Conservation (phyloP, 2,329 filamentous ascomycete genomes). For the Fusarium sp. region DNA sequence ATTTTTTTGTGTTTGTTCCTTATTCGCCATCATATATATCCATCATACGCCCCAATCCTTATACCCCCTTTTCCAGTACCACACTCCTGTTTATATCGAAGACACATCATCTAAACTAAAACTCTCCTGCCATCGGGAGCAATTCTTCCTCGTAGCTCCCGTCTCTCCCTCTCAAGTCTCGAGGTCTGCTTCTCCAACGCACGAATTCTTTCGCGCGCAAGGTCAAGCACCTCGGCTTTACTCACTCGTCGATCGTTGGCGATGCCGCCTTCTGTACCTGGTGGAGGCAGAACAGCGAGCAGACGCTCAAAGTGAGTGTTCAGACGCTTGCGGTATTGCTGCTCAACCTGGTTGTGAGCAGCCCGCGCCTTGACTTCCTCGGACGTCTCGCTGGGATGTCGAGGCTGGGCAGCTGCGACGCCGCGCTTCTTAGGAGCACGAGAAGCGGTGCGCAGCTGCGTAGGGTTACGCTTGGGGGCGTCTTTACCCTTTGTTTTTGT, state of each 20-base stretch:
- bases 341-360: slow-evolving; percentile 60
- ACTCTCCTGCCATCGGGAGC: slow-evolving; percentile 25
- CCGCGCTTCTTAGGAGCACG: slow-evolving; percentile 43
- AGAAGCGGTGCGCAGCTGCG: slow-evolving; percentile 43
- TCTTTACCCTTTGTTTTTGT: slow-evolving; percentile 13
- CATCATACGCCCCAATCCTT: slow-evolving; percentile 18
- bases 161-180: slow-evolving; percentile 51
- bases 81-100: slow-evolving; percentile 3
- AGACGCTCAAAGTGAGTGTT: slow-evolving; percentile 59
- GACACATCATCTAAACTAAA: slow-evolving; percentile 15
- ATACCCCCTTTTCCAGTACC: slow-evolving; percentile 8
- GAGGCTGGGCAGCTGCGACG: slow-evolving; percentile 28
- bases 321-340: slow-evolving; percentile 60
- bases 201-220: slow-evolving; percentile 56
- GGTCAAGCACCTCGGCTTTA: slow-evolving; percentile 59
- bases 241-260: slow-evolving; percentile 51
- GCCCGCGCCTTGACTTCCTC: slow-evolving; percentile 46
- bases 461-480: slow-evolving; percentile 27
- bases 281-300: slow-evolving; percentile 54
- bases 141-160: slow-evolving; percentile 45
- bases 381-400: slow-evolving; percentile 38
- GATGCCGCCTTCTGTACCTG: slow-evolving; percentile 45
- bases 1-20: slow-evolving; percentile 20
- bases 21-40: slow-evolving; percentile 25
- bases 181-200: slow-evolving; percentile 53